Conservation (phyloP, 2,329 filamentous ascomycete genomes). For the Chrysosporium keratinophilum region DNA sequence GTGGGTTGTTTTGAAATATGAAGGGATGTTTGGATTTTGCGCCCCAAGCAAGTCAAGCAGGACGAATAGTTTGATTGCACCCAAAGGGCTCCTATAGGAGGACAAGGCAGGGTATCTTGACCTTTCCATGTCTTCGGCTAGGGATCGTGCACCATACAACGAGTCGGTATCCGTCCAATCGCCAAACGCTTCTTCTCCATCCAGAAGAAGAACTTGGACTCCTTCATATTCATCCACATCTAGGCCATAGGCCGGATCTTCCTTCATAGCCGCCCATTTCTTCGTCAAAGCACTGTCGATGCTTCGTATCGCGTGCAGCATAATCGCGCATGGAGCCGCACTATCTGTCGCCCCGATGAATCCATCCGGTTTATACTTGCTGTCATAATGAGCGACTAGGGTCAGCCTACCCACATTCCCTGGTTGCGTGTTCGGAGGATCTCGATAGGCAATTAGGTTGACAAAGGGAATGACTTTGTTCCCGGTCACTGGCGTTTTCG, state of each 20-base stretch:
- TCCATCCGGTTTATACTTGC: conserved; percentile 64
- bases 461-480: conserved; percentile 65
- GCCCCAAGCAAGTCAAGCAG: conserved; percentile 82
- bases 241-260: conserved; percentile 35
- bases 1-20: conserved; percentile 81
- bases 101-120: conserved; percentile 59
- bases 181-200: conserved; percentile 88
- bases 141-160: conserved; percentile 72
- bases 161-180: conserved; percentile 72
- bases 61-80: conserved; percentile 76
- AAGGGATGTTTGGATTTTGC: conserved; percentile 59
- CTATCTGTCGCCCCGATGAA: conserved; percentile 94
- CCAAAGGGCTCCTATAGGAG: conserved; percentile 62
- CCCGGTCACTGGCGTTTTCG: conserved; percentile 65
- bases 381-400: conserved; percentile 90
- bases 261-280: conserved; percentile 67
- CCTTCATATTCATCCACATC: conserved; percentile 64
- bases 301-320: conserved; percentile 73
- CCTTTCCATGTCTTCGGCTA: conserved; percentile 73
- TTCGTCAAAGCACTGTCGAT: conserved; percentile 68
- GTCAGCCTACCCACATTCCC: conserved; percentile 75
- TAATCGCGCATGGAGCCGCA: conserved; percentile 85
- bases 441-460: conserved; percentile 76
- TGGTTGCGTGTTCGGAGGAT: conserved; percentile 66
- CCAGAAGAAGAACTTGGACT: conserved; percentile 78